phyloP scores from a whole-genome alignment of 371 early-diverging fungal genomes.

The Lichtheimia ornata region DNA sequence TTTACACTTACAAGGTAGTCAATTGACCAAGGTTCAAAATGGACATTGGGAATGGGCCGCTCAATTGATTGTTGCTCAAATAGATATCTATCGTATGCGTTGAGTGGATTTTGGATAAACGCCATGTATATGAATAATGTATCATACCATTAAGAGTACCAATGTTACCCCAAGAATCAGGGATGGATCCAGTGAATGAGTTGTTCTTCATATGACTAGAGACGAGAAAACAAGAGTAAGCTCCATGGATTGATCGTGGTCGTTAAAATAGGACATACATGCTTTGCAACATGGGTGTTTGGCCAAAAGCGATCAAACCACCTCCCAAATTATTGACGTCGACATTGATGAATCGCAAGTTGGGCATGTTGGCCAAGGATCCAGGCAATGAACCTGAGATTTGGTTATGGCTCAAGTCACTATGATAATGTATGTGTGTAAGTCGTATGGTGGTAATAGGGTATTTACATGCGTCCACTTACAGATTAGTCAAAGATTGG shows the following conservation, averaged over 20 bases:
- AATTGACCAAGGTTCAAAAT: conserved; percentile 20
- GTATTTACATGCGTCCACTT: conserved; percentile 10
- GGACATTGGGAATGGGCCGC: conserved; percentile 33
- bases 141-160: conserved; percentile 14
- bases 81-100: conserved; percentile 18
- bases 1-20: conserved; percentile 24
- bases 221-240: neutral
- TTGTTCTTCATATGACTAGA: conserved; percentile 47
- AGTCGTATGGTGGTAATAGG: too few relatives aligned
- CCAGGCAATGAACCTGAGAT: conserved; percentile 48
- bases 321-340: conserved; percentile 38
- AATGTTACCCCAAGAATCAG: conserved; percentile 30
- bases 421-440: neutral
- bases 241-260: neutral
- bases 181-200: conserved; percentile 42
- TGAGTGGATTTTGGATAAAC: neutral
- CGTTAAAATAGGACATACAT: conserved; percentile 20
- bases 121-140: neutral
- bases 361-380: conserved; percentile 30
- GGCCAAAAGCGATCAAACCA: conserved; percentile 26
- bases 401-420: conserved; percentile 54
- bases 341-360: conserved; percentile 35
- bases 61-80: conserved; percentile 42
- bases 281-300: conserved; percentile 23
- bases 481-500: conserved; percentile 47